Evolutionary conservation across 202 grass and related monocot genomes (phyloP).

Genomic region (Cymbopogon flexuosus): DNA sequence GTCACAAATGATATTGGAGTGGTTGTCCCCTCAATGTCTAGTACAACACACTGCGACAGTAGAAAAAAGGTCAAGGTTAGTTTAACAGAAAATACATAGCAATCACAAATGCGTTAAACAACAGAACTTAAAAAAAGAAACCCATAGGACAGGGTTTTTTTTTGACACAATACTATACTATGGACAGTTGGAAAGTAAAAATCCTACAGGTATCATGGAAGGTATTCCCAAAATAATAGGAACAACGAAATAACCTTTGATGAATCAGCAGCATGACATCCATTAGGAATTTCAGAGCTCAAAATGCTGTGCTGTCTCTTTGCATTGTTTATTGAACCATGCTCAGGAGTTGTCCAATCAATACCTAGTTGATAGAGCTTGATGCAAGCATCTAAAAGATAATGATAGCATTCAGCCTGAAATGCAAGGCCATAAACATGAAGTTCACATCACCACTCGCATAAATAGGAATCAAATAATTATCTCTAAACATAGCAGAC

Average conservation of each 20-base stretch:
- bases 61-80: background rate
- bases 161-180: background rate
- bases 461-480: slow-evolving; percentile 30
- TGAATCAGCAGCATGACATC: slow-evolving; percentile 35
- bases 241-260: slow-evolving; percentile 56
- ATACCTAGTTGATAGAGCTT: slow-evolving; percentile 84
- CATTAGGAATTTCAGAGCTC: slow-evolving; percentile 39
- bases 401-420: slow-evolving; percentile 95
- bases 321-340: slow-evolving; percentile 52
- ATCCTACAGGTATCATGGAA: background rate
- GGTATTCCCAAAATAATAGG: slow-evolving; percentile 10
- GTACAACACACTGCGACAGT: slow-evolving; percentile 61
- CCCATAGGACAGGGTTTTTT: background rate
- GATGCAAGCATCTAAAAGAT: slow-evolving; percentile 88
- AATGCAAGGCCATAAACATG: slow-evolving; percentile 26
- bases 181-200: background rate
- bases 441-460: background rate
- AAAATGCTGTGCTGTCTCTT: slow-evolving; percentile 38
- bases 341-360: slow-evolving; percentile 72
- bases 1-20: slow-evolving; percentile 97
- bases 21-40: slow-evolving; percentile 96
- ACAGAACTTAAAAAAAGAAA: background rate
- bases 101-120: slow-evolving; percentile 1
- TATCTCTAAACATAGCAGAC: background rate
- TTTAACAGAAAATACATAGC: slow-evolving; percentile 5